Evolutionary conservation across 176 grass and related monocot genomes (phyloP), one percentile per base, ranked within the genome.

Genomic region (Zea luxurians): DNA sequence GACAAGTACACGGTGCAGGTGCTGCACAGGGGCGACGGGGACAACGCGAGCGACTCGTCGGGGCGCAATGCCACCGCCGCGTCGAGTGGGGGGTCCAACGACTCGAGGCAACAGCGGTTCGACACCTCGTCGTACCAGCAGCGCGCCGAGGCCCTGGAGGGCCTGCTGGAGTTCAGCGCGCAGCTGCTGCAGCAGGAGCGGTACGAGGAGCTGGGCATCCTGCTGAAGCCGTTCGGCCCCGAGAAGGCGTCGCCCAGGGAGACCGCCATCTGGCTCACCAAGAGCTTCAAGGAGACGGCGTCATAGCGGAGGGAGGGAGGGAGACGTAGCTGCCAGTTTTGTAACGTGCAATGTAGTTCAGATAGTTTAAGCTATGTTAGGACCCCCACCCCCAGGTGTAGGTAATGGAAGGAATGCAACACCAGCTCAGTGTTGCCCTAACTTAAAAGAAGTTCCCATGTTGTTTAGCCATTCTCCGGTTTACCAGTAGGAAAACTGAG

Each of bases 1-100:
- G 95, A 98, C 77, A 98, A 98, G 35, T 98, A 90, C 71, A 98
- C 89, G 0, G 49, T 98, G 53, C 95, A 98, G 75, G 91, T 94
- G 8, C 86, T 88, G 1, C 80, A 66, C 15, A 77, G 80, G 0
- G 67, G 67, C 1, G 86, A 90, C 5, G 85, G 68, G 16, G 88
- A 97, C 59, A 97, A 87, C 2, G 89, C 65, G 10, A 89, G 87
- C 0, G 73, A 84, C 57, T 91, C 88, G 3, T 90, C 88, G 0
- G 91, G 90, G 15, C 85, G 69, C 64, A 89, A 90, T 7, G 88
- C 83, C 8, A 89, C 85, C 2, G 85, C 84, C 0, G 75, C 79
- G 15, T 94, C 89, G 10, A 94, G 89, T 61, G 66, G 83, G 1
- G 95, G 89, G 8, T 94, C 95, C 64, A 90, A 87, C 2, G 95